Evolutionary conservation across 2,329 filamentous ascomycete species (phyloP).

Genomic region (Penicillium brasilianum): DNA sequence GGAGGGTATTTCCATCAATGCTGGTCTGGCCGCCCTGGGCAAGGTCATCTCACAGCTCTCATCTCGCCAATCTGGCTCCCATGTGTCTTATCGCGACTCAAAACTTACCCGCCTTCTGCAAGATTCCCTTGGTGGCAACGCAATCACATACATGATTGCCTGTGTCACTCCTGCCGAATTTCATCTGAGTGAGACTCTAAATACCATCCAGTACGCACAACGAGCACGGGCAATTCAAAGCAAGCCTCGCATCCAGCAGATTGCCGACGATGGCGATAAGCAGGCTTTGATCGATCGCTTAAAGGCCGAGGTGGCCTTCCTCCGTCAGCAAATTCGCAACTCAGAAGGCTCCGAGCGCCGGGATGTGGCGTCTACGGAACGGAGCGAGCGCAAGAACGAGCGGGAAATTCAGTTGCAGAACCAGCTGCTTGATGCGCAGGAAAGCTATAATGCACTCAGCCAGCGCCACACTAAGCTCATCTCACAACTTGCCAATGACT

Average conservation of each 20-base stretch:
- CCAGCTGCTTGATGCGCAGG: slow-evolving; percentile 87
- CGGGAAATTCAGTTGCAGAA: slow-evolving; percentile 91
- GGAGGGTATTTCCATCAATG: slow-evolving; percentile 98
- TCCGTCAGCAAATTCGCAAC: slow-evolving; percentile 90
- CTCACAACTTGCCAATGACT: slow-evolving; percentile 85
- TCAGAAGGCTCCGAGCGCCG: slow-evolving; percentile 70
- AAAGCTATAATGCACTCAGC: slow-evolving; percentile 90
- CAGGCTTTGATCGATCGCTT: slow-evolving; percentile 91
- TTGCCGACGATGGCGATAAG: slow-evolving; percentile 88
- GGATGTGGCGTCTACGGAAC: slow-evolving; percentile 66
- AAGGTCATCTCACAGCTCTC: slow-evolving; percentile 99
- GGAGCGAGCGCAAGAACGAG: slow-evolving; percentile 78
- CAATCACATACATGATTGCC: slow-evolving; percentile 99
- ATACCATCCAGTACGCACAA: slow-evolving; percentile 97
- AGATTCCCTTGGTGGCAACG: slow-evolving; percentile 94
- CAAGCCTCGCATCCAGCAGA: slow-evolving; percentile 93
- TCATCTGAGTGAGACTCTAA: slow-evolving; percentile 94
- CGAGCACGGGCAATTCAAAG: slow-evolving; percentile 95
- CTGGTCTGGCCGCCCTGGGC: slow-evolving; percentile 87
- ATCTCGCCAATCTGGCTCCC: slow-evolving; percentile 80
- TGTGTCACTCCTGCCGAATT: slow-evolving; percentile 97
- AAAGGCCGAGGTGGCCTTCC: slow-evolving; percentile 89
- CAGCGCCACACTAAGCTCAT: slow-evolving; percentile 95
- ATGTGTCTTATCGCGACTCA: slow-evolving; percentile 98
- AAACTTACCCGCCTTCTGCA: slow-evolving; percentile 92